phyloP scores from a whole-genome alignment of 208 protist genomes.

The Acanthamoeba polyphaga region DNA sequence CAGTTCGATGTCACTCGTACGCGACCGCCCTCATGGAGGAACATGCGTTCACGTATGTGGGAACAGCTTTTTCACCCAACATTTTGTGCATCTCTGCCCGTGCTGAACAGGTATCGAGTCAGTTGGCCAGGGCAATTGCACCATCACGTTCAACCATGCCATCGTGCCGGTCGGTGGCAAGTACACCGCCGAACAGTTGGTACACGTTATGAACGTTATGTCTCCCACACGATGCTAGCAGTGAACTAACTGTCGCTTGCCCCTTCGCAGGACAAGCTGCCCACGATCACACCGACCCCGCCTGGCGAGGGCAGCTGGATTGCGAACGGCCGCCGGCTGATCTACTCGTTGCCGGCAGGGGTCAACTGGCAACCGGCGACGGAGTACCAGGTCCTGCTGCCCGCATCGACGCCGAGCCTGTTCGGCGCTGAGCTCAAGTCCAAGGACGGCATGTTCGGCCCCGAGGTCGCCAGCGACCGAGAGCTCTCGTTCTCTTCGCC shows the following conservation, averaged over 20 bases:
- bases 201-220: too few relatives aligned
- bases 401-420: conserved; percentile 3
- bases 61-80: neutral
- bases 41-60: too few relatives aligned
- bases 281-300: conserved; percentile 3
- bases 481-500: conserved; percentile 6
- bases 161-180: neutral
- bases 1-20: conserved; percentile 13
- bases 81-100: neutral
- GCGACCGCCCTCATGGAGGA: neutral
- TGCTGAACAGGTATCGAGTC: neutral
- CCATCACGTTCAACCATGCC: neutral
- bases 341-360: conserved; percentile 1
- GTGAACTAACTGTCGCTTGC: neutral
- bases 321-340: neutral
- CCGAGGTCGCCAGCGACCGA: neutral
- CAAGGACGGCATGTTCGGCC: neutral
- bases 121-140: neutral
- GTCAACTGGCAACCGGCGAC: conserved; percentile 8
- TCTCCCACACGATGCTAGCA: neutral
- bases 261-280: conserved; percentile 9
- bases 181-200: neutral
- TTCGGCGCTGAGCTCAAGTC: neutral
- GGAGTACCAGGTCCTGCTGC: conserved; percentile 22
- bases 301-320: neutral